These are phyloP conservation scores for Lunularia cruciata DNA, from an alignment of 225 moss, liverwort and hornwort species.

Conservation along the genomic window DNA sequence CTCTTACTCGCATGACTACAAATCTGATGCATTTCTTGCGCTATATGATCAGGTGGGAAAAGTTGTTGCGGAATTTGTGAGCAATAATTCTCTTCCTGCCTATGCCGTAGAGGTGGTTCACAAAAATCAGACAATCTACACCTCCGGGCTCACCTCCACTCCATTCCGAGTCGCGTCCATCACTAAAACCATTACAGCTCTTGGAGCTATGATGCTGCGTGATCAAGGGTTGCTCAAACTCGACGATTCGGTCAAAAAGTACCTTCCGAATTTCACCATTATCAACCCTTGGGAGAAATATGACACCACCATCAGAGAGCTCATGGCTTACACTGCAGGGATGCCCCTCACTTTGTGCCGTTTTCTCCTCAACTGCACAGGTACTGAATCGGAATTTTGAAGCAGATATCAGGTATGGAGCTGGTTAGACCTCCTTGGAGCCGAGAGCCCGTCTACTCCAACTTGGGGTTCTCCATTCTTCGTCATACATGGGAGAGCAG, in stretches of 20 bases:
- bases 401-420: constrained; percentile 43
- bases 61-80: constrained; percentile 18
- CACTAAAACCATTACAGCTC: constrained; percentile 47
- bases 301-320: constrained; percentile 50
- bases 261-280: constrained; percentile 41
- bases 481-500: constrained; percentile 57
- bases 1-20: constrained; percentile 9
- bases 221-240: constrained; percentile 45
- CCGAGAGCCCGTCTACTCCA: constrained; percentile 49
- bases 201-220: constrained; percentile 50
- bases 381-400: constrained; percentile 38
- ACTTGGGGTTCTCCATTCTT: constrained; percentile 46
- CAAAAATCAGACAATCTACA: constrained; percentile 45
- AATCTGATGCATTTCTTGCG: constrained; percentile 17
- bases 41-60: constrained; percentile 15
- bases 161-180: constrained; percentile 51
- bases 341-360: constrained; percentile 40
- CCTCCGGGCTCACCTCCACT: constrained; percentile 42
- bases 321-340: constrained; percentile 56
- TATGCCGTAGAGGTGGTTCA: constrained; percentile 48
- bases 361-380: constrained; percentile 25
- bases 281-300: constrained; percentile 37
- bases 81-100: constrained; percentile 29
- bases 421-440: constrained; percentile 50
- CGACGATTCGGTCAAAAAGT: constrained; percentile 56